Evolutionary conservation across 2,329 filamentous ascomycete species (phyloP).

Genomic region (Sphaceloma murrayae): DNA sequence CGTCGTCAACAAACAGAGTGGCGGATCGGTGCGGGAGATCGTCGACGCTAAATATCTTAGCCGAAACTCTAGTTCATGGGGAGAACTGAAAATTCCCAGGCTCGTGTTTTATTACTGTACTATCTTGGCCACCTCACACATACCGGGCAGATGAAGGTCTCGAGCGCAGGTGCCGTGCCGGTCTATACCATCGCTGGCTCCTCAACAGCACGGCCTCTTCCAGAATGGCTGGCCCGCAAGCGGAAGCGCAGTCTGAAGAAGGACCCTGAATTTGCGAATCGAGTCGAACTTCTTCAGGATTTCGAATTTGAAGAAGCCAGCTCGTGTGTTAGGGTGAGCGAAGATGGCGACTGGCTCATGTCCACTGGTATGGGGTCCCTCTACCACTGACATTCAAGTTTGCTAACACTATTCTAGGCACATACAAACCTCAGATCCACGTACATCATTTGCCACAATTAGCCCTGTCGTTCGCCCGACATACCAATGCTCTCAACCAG

Average conservation of each 20-base stretch:
- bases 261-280: slow-evolving; percentile 84
- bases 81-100: no score
- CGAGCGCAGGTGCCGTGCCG: slow-evolving; percentile 70
- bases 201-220: slow-evolving; percentile 74
- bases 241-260: slow-evolving; percentile 87
- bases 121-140: no score
- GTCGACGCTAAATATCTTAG: slow-evolving; percentile 1
- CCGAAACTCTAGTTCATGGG: background rate
- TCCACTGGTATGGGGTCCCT: slow-evolving; percentile 60
- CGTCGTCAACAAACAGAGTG: background rate
- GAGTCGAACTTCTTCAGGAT: slow-evolving; percentile 89
- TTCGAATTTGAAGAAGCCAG: slow-evolving; percentile 97
- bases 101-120: no score
- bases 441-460: slow-evolving; percentile 91
- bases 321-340: slow-evolving; percentile 77
- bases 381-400: background rate
- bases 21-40: slow-evolving; percentile 4
- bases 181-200: slow-evolving; percentile 95
- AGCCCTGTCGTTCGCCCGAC: slow-evolving; percentile 84
- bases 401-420: slow-evolving; percentile 35
- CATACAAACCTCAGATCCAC: slow-evolving; percentile 76
- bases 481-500: slow-evolving; percentile 84
- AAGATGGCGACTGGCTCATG: slow-evolving; percentile 97
- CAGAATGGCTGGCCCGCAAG: slow-evolving; percentile 88
- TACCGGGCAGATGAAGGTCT: slow-evolving; percentile 58